Base-by-base conservation (phyloP, 345 rosid genomes). In the Limnanthes douglasii region DNA sequence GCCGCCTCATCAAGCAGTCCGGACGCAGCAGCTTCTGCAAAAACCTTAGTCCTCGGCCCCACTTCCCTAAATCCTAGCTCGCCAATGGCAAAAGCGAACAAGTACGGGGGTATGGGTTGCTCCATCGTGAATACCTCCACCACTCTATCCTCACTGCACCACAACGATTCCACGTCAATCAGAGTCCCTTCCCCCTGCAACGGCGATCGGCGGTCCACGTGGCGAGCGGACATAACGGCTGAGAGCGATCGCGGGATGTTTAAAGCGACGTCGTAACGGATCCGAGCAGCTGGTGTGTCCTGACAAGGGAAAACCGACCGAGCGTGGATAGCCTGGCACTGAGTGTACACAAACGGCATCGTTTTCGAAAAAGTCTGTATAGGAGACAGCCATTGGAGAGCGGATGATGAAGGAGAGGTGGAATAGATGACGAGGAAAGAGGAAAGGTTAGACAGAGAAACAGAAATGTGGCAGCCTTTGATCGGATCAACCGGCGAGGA, bases 251-350 rank as follows among this genome's bases (percentile, higher is more conserved):
- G 32, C 0, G 95, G 95, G 18, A 83, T 29, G 65, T 88, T 88
- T 37, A 88, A 39, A 0, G 54, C 34, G 9, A 75, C 90, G 5
- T 64, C 59, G 65, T 82, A 88, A 0, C 73, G 34, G 18, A 88
- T 48, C 27, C 97, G 61, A 6, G 93, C 90, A 1, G 93, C 95
- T 1, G 97, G 97, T 0, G 95, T 73, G 66, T 88, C 97, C 59
- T 83, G 97, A 55, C 90, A 83, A 1, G 95, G 97, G 55, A 79
- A 83, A 20, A 88, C 62, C n/a, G 95, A 68, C 26, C 84, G 86
- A 6, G 97, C 86, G 59, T 88, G 97, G 23, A 88, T 64, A 0
- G 86, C 41, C 23, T 88, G 97, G 35, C 97, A 88, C 57, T 88
- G 90, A 0, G 97, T 83, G 69, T 69, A 88, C 14, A 76, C 95